Conservation (phyloP, 2,329 filamentous ascomycete species). For the Huntiella decipiens region DNA sequence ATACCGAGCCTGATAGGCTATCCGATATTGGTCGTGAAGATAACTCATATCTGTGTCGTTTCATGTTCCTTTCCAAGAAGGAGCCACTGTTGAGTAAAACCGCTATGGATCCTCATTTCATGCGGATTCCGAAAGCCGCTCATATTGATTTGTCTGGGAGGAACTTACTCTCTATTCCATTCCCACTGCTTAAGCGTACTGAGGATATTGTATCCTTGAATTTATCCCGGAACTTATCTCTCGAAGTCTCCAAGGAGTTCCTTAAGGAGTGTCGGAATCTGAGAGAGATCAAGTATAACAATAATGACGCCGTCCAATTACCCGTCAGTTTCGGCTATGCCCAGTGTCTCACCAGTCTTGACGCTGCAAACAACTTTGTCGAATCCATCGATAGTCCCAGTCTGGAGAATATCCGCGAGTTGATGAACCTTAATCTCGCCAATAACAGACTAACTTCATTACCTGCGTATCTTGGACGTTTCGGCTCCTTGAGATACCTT, state of each 20-base stretch:
- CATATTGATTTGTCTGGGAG: constrained; percentile 81
- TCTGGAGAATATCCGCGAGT: constrained; percentile 50
- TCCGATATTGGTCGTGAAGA: constrained; percentile 92
- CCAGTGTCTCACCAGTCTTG: constrained; percentile 64
- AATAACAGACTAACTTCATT: constrained; percentile 75
- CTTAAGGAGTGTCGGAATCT: constrained; percentile 83
- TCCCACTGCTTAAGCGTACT: constrained; percentile 79
- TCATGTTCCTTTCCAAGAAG: constrained; percentile 62
- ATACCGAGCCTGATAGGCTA: constrained; percentile 66
- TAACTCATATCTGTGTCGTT: constrained; percentile 90
- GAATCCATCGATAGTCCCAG: constrained; percentile 76
- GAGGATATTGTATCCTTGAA: constrained; percentile 89
- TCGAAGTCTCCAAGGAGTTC: constrained; percentile 90
- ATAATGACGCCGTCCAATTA: constrained; percentile 76
- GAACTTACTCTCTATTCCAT: constrained; percentile 87
- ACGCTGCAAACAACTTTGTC: constrained; percentile 85
- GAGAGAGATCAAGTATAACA: constrained; percentile 87
- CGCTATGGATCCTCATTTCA: constrained; percentile 56
- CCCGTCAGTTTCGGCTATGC: constrained; percentile 72
- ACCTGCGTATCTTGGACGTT: constrained; percentile 66
- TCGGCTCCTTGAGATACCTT: constrained; percentile 58
- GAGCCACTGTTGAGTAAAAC: constrained; percentile 43
- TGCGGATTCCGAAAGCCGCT: constrained; percentile 74
- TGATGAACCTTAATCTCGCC: constrained; percentile 79
- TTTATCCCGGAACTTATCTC: constrained; percentile 73